Base-by-base conservation (phyloP, 2,329 filamentous ascomycete species). In the Endocalyx cinctus region DNA sequence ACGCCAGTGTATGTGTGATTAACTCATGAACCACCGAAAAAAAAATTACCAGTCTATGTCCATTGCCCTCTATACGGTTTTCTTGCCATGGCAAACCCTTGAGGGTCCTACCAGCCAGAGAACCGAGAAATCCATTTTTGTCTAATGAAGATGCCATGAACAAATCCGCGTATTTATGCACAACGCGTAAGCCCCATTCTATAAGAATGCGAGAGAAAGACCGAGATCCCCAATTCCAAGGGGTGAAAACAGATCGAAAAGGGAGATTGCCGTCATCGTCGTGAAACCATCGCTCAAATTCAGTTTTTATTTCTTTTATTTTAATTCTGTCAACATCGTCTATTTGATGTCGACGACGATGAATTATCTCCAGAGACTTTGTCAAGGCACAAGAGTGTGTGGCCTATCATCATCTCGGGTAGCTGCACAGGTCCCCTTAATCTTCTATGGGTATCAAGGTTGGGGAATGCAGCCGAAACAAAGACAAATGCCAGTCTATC, bases 61-160 rank as follows among this genome's bases (percentile, higher is more conserved):
- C 51, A 48, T 53, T 47, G 51, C 51, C 51, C 50, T 54, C 45
- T 49, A 48, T 43, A 31, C 34, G 40, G 44, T 45, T 46, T 47
- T 43, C 42, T 47, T 38, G 44, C 40, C 44, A 39, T 49, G 46
- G 42, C 35, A 41, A 48, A 46, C 34, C 47, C 42, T 39, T 41
- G 33, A 46, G 43, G 50, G 47, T 43, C 37, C 39, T 45, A 31
- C 46, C 47, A 58, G 67, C 68, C 62, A 70, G 67, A 74, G 63
- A 72, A 71, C 69, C 65, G 72, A 77, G 71, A 74, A 75, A 75
- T 74, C 73, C 72, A 71, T 70, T 77, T 78, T 77, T 77, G 70
- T 79, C 74, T 79, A n/a, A 78, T 73, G 65, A 51, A 48, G 52
- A 52, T 56, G 50, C 48, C 47, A 54, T 55, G 50, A 52, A 55